These are phyloP conservation scores for Margaritispora aquatica DNA, from an alignment of 495 filamentous ascomycete species.

Conservation along the genomic window DNA sequence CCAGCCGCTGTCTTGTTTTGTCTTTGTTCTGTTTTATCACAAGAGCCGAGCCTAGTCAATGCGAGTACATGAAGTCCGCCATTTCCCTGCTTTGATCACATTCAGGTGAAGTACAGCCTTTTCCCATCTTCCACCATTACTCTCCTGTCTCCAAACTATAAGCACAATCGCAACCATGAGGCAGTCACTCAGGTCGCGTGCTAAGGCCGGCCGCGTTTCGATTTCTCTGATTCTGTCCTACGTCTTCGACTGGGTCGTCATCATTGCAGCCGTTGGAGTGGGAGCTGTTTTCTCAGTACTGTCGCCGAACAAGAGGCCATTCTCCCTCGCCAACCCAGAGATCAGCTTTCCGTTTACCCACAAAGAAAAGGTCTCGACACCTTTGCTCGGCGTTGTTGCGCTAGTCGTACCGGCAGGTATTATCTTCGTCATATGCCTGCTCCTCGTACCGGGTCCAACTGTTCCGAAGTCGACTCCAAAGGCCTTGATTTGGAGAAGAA, in stretches of 20 bases:
- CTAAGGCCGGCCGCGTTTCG: constrained; percentile 16
- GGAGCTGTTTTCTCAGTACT: constrained; percentile 39
- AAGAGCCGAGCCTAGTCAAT: too few species aligned
- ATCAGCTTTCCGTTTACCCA: constrained; percentile 68
- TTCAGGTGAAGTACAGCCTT: not conserved
- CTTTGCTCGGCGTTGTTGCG: constrained; percentile 48
- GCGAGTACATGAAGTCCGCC: not conserved
- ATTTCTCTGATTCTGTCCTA: constrained; percentile 32
- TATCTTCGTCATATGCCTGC: constrained; percentile 64
- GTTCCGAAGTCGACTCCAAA: constrained; percentile 60
- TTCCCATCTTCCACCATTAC: not conserved
- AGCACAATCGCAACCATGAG: constrained; percentile 5
- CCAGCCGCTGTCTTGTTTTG: too few species aligned
- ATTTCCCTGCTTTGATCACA: not conserved
- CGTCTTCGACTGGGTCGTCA: constrained; percentile 62
- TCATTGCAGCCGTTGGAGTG: constrained; percentile 34
- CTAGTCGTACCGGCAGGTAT: constrained; percentile 54
- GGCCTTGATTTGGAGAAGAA: constrained; percentile 59
- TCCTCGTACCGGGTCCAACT: constrained; percentile 58
- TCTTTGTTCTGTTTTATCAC: too few species aligned
- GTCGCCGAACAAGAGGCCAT: constrained; percentile 50
- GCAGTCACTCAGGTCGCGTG: constrained; percentile 8
- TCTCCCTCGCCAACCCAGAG: constrained; percentile 41
- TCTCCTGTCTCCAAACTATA: not conserved
- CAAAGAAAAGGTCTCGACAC: constrained; percentile 64